Evolutionary conservation across 306 rosid species (phyloP).

Genomic region (Comarum palustre): DNA sequence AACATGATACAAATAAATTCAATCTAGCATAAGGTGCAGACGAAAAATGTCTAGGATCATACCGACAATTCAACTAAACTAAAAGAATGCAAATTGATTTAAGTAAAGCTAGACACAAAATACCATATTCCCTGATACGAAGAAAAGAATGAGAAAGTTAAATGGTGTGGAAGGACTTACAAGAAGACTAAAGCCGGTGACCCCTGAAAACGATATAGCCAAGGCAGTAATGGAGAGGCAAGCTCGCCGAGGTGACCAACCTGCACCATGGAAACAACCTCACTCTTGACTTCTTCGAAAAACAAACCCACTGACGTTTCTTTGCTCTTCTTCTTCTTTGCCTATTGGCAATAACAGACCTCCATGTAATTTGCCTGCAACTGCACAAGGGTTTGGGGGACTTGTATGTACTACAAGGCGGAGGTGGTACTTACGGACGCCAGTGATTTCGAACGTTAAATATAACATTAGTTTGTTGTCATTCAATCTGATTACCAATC

Average conservation of each 20-base stretch:
- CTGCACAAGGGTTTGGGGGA: background rate
- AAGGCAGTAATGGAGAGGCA: conserved; percentile 50
- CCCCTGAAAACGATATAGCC: conserved; percentile 42
- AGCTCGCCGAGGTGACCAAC: conserved; percentile 56
- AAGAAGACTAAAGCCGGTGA: conserved; percentile 54
- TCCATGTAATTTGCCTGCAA: conserved; percentile 23
- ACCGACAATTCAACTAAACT: too few relatives aligned
- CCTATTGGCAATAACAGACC: conserved; percentile 16
- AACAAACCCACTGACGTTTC: conserved; percentile 23
- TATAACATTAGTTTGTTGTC: background rate
- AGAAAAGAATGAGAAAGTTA: background rate
- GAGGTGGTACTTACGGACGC: background rate
- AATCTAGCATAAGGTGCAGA: background rate
- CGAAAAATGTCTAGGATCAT: too few relatives aligned
- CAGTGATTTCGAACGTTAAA: background rate
- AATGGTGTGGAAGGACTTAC: conserved; percentile 25
- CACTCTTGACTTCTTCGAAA: conserved; percentile 44
- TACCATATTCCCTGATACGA: too few relatives aligned
- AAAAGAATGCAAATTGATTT: too few relatives aligned
- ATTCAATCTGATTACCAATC: background rate
- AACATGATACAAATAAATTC: background rate
- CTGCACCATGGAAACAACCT: conserved; percentile 49
- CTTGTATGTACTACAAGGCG: background rate
- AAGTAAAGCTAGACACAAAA: too few relatives aligned
- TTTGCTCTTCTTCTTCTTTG: background rate